Percentiles rank a stretch among this genome's conserved stretches.
phyloP scores from a whole-genome alignment of 768 basidiomycete species.

The Cystofilobasidium ferigula region DNA sequence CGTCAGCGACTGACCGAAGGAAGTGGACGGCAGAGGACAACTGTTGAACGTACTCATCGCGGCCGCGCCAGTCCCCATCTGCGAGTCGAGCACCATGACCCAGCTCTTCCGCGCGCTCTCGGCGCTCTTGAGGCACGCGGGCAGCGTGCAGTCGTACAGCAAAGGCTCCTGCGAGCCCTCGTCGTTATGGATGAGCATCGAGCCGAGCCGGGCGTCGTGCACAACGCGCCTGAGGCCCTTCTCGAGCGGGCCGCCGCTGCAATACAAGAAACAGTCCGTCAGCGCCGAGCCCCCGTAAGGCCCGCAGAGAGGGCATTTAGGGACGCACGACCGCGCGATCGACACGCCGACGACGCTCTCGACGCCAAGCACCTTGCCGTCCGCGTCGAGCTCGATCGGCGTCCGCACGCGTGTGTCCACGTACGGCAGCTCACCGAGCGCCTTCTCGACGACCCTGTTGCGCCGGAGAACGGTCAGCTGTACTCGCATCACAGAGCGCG shows the following conservation, averaged over 20 bases:
- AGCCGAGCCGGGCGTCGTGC: slow-evolving; percentile 73
- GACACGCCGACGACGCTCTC: slow-evolving; percentile 77
- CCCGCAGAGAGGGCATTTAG: background rate
- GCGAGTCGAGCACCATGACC: slow-evolving; percentile 83
- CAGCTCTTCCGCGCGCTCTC: slow-evolving; percentile 56
- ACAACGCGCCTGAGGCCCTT: slow-evolving; percentile 81
- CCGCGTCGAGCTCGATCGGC: slow-evolving; percentile 48
- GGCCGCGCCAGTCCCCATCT: slow-evolving; percentile 85
- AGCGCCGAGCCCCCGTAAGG: background rate
- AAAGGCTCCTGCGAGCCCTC: slow-evolving; percentile 73
- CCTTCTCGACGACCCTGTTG: slow-evolving; percentile 59
- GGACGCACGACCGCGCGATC: slow-evolving; percentile 69
- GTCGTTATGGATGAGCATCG: slow-evolving; percentile 77
- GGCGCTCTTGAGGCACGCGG: slow-evolving; percentile 56
- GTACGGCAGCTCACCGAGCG: slow-evolving; percentile 72
- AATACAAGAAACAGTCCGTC: too few species aligned
- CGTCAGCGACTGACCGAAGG: slow-evolving; percentile 47
- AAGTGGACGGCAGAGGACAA: too few species aligned
- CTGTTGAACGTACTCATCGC: slow-evolving; percentile 28
- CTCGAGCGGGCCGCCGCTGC: slow-evolving; percentile 68
- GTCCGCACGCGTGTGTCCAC: slow-evolving; percentile 49
- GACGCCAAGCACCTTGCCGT: slow-evolving; percentile 53
- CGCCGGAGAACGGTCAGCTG: too few species aligned
- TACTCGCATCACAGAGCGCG: too few species aligned
- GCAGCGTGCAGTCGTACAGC: slow-evolving; percentile 70